Evolutionary conservation across 108 stramenopile species (phyloP), one percentile per base, ranked within the genome.

Genomic region (Cyclotella sp.): DNA sequence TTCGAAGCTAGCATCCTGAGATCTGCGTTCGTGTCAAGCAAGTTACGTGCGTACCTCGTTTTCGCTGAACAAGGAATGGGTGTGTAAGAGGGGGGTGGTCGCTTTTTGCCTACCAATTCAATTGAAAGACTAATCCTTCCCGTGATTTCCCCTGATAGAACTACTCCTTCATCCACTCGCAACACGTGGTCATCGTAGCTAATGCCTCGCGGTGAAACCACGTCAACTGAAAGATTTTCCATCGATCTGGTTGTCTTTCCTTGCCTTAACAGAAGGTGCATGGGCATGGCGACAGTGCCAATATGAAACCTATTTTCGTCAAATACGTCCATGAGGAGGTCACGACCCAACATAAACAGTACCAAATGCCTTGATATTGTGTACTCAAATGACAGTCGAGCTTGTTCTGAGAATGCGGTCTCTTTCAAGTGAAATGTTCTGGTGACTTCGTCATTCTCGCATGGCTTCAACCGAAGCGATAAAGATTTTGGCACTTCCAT

Each of bases 141-240:
- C 26, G 28, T 26, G 24, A 53, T 18, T 29, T 51, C 16, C 47
- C 59, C 49, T 14, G 39, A 22, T 26, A 22, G 3, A 43, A 43
- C 42, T 9, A 26, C 22, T 40, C 55, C 55, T 26, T 65, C 63
- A 8, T 64, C n/a, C 24, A 63, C 53, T 5, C 13, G 61, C 34
- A 44, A 12, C 13, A 43, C 26, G 18, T 43, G 63, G 24, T 55
- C 43, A 26, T 65, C 18, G 58, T 47, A 18, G 13, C 26, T 22
- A 40, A 29, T 28, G 42, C 27, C 27, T 42, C 15, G 14, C 5
- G 73, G 53, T 7, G n/a, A n/a, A 39, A 77, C 60, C 2, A 77
- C 34, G 24, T 77, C 76, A 34, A 77, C 57, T 39, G 66, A 59
- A 24, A 77, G n/a, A 47, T 77, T 77, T 13, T 77, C 67, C 68